A percentile compares a stretch with the other conserved stretches of the same genome.
These are phyloP conservation scores for Ophiostoma novo-ulmi DNA, from an alignment of 2,329 filamentous ascomycete genomes.

Conservation along the genomic window DNA sequence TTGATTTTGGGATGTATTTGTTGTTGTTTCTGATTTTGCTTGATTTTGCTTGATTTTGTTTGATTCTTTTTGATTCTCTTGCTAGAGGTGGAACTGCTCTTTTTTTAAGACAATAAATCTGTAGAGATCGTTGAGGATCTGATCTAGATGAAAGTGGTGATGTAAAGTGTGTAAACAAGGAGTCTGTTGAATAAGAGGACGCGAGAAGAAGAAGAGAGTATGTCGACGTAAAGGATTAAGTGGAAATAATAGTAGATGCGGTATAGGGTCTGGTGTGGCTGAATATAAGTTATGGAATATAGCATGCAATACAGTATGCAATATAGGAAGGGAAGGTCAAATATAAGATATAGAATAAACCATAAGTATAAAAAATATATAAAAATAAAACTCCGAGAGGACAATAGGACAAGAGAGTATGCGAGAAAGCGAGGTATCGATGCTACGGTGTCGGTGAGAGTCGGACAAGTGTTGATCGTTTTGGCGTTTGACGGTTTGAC, in stretches of 20 bases:
- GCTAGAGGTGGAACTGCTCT: not conserved
- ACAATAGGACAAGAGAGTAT: not conserved
- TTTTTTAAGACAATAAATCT: not conserved
- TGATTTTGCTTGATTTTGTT: not conserved
- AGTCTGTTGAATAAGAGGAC: not conserved
- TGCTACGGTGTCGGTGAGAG: constrained; percentile 2
- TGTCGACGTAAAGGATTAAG: not conserved
- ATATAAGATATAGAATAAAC: constrained; percentile 4
- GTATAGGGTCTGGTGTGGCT: not conserved
- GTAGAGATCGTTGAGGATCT: not conserved
- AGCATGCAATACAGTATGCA: not conserved
- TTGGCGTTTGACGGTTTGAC: not conserved
- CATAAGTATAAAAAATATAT: not conserved
- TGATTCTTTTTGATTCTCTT: not conserved
- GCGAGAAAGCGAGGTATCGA: not conserved
- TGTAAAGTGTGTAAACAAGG: not conserved
- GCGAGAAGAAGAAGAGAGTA: not conserved
- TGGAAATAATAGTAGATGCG: not conserved
- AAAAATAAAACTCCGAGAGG: not conserved
- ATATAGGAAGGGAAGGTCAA: constrained; percentile 4
- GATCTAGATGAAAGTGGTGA: not conserved
- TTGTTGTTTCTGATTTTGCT: not conserved
- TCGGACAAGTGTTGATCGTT: not conserved
- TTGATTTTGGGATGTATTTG: not conserved
- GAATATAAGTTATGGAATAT: constrained; percentile 11